Evolutionary conservation across 2,329 filamentous ascomycete genomes (phyloP), one percentile per base, ranked within the genome.

Genomic region (Trematosphaeria pertusa): DNA sequence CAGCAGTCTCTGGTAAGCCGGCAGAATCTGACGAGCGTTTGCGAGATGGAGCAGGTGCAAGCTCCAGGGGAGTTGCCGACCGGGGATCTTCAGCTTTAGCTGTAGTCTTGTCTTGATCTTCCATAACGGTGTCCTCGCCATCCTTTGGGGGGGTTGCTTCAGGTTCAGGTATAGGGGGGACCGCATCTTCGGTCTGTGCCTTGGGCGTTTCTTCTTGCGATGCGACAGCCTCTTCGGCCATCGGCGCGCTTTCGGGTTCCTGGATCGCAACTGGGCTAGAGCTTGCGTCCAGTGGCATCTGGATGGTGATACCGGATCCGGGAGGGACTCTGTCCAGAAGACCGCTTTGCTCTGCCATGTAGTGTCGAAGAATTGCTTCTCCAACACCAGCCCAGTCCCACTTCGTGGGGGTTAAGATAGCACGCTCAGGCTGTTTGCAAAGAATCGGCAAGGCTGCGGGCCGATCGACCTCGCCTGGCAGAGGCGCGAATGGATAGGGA

Each of bases 21-120:
- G 82, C 80, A 15, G 80, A 81, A 40, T 84, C 81, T 11, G 81
- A 82, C 2, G 83, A 86, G 46, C 84, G 75, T 65, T 87, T 87
- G 15, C 84, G 77, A 17, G 76, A 76, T 9, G 72, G 72, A 4
- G 70, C 60, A 37, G 61, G 69, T n/a, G 73, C 65, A 37, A 54
- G 54, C 41, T 74, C 76, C 20, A 55, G 36, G 1, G 51, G 48
- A 17, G 54, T 39, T n/a, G 49, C 33, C 1, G 54, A 41, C 0
- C 48, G 47, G 8, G 19, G 32, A n/a, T 61, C 60, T 12, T 62
- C 58, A 28, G 45, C 50, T 20, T 58, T 65, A 22, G 42, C 38
- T 19, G 14, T 11, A 20, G 24, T 43, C 31, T 36, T 49, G n/a
- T 54, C 52, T 30, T 51, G 56, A 11, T 58, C 56, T 24, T 61